Base-by-base conservation (phyloP, 441 rosid species). In the Adansonia madagascariensis region DNA sequence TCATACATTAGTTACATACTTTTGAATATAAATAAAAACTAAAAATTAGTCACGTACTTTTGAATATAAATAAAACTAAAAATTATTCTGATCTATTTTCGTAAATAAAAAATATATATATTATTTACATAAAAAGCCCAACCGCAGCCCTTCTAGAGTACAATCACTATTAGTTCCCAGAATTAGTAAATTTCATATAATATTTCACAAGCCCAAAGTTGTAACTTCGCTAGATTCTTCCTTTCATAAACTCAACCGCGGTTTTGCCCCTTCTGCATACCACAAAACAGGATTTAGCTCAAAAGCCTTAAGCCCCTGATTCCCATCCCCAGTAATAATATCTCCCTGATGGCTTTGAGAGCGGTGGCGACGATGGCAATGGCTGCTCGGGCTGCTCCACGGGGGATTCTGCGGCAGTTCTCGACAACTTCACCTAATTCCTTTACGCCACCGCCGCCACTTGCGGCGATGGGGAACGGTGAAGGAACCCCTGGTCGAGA, bases 381-480 rank as follows among this genome's bases (percentile, higher is more conserved):
- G 65, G 82, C 87, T 35, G 82, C 82, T 71, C 80, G 81, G 68
- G 77, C 84, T 31, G 81, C 89, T 69, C 90, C 88, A 10, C 82
- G 84, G 41, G 81, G 87, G 60, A 73, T 89, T 64, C 78, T 86
- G 70, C 84, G 94, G 18, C 70, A 86, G n/a, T 87, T 89, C 82
- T 91, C 88, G 8, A 86, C 92, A 18, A 70, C 69, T 49, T 67
- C 85, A 27, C 12, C 88, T 2, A 39, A 73, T 67, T 73, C 86
- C n/a, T 73, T 89, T 35, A 80, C 86, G 77, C 84, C 86, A 76
- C 84, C 86, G 55, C 75, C 76, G 2, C 4, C 78, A 5, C 43
- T 79, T 10, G 63, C 77, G 12, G 69, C 84, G 3, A 80, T 87
- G 67, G 82, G 50, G 24, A 65, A 65, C 70, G 50, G 27, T 17